Conservation (phyloP, 179 eudicot genomes). For the Spinacia oleracea region DNA sequence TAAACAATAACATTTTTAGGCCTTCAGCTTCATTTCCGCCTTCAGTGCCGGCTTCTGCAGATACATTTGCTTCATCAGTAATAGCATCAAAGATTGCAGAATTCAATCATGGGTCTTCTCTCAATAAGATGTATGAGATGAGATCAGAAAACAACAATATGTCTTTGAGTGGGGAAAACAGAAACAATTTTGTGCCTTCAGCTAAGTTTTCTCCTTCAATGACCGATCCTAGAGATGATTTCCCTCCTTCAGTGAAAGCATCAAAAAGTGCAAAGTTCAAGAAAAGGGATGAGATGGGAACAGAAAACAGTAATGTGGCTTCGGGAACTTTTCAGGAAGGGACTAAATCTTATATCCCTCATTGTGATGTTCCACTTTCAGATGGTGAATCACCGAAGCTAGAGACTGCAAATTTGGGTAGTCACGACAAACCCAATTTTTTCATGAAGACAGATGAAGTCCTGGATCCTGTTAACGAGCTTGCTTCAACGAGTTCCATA, state of each 20-base stretch:
- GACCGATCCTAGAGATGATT: background rate
- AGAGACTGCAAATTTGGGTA: conserved; percentile 2
- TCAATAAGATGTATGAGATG: background rate
- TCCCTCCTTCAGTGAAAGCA: conserved; percentile 1
- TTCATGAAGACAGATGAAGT: conserved; percentile 11
- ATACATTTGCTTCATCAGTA: conserved; percentile 8
- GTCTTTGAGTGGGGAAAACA: background rate
- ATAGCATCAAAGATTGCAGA: background rate
- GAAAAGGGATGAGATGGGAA: conserved; percentile 13
- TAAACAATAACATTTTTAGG: background rate
- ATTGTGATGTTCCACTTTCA: background rate
- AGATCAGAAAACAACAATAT: background rate
- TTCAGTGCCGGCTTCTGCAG: background rate
- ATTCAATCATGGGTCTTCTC: background rate
- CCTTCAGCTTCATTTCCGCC: conserved; percentile 7
- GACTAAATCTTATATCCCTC: background rate
- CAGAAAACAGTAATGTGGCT: conserved; percentile 4
- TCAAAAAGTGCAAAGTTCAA: conserved; percentile 7
- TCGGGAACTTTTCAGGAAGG: background rate
- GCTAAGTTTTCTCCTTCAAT: conserved; percentile 9
- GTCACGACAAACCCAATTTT: background rate
- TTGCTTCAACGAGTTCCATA: conserved; percentile 12
- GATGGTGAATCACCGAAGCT: background rate
- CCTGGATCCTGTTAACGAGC: background rate
- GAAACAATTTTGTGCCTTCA: background rate